Conservation (phyloP, 208 protist genomes). For the Wallacemonas rigidus region DNA sequence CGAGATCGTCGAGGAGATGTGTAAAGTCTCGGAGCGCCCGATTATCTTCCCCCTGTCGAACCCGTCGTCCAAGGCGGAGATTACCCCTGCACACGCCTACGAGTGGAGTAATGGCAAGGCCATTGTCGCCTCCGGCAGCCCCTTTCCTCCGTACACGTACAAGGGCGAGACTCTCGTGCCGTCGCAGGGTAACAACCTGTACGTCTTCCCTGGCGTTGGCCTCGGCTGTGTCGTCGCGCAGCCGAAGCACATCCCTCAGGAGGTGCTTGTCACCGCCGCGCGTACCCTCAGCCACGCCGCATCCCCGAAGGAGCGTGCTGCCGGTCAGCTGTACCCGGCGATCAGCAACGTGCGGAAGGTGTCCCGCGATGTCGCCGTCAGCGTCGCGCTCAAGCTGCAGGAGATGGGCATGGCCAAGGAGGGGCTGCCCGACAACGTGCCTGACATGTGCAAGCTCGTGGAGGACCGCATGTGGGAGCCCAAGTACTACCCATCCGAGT, state of each 20-base stretch:
- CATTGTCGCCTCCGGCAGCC: constrained; percentile 94
- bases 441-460: constrained; percentile 47
- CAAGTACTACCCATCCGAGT: constrained; percentile 46
- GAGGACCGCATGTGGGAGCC: constrained; percentile 50
- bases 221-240: constrained; percentile 81
- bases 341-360: constrained; percentile 50
- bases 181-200: constrained; percentile 96
- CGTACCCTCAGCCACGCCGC: constrained; percentile 60
- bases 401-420: constrained; percentile 38
- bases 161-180: constrained; percentile 66
- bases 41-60: constrained; percentile 96
- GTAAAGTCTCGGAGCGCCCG: constrained; percentile 66
- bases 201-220: constrained; percentile 93
- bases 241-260: constrained; percentile 86
- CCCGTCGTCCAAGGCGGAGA: constrained; percentile 73
- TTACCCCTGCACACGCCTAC: constrained; percentile 88
- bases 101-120: constrained; percentile 82
- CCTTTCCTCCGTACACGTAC: constrained; percentile 81
- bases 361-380: constrained; percentile 50
- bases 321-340: constrained; percentile 53
- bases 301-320: constrained; percentile 22
- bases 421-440: constrained; percentile 37
- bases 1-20: constrained; percentile 76
- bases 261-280: constrained; percentile 84
- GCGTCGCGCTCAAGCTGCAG: constrained; percentile 49